Conservation (phyloP, 169 alveolate genomes). For the Pseudocohnilembus persalinus region DNA sequence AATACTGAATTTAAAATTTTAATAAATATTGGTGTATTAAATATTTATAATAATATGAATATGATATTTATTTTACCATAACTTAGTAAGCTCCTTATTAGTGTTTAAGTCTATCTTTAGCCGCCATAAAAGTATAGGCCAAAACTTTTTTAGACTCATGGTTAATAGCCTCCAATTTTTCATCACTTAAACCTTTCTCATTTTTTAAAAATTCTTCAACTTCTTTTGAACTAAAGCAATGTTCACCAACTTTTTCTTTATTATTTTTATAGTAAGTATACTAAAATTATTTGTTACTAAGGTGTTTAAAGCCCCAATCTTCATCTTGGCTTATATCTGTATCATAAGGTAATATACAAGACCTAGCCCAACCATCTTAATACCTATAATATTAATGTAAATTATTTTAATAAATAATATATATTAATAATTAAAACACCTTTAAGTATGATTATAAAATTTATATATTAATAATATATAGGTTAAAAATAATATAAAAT, state of each 20-base stretch:
- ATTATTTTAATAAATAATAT: too few relatives aligned
- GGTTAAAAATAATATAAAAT: too few relatives aligned
- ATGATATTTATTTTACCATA: neutral
- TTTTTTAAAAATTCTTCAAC: too few relatives aligned
- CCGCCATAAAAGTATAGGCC: conserved; percentile 5
- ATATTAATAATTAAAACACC: too few relatives aligned
- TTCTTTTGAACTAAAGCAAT: too few relatives aligned
- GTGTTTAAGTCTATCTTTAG: neutral
- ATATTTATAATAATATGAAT: too few relatives aligned
- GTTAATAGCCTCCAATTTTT: neutral
- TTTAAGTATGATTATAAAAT: too few relatives aligned
- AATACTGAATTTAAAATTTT: too few relatives aligned
- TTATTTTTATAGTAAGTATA: neutral
- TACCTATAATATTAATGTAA: neutral
- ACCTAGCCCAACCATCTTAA: conserved; percentile 13
- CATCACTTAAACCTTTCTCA: neutral
- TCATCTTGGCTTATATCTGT: neutral
- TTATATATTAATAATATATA: too few relatives aligned
- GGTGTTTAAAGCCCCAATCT: conserved; percentile 7
- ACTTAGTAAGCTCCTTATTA: conserved; percentile 7
- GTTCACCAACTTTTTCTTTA: too few relatives aligned
- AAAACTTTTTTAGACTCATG: conserved; percentile 6
- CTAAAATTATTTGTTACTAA: conserved; percentile 3
- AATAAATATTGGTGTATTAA: too few relatives aligned
- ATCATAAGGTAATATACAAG: neutral